Base-by-base conservation (phyloP, 2,329 filamentous ascomycete species). In the Aureobasidium sp. region DNA sequence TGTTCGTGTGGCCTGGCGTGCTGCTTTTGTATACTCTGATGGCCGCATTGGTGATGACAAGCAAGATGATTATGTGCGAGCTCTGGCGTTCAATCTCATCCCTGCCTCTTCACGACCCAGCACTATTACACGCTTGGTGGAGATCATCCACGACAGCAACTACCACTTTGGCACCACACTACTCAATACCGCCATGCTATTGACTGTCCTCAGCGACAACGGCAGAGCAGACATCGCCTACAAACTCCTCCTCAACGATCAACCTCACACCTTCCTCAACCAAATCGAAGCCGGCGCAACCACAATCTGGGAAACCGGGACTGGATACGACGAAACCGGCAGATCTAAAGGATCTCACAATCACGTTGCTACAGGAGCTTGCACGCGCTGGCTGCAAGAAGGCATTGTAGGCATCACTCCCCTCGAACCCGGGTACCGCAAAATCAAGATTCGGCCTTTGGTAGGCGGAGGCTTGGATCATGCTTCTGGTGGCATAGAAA, bases 361-460 rank as follows among this genome's bases (percentile, higher is more conserved):
- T 27, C 57, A 60, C 19, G 57, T 60, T 19, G 45, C 57, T 24
- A 31, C 22, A 2, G 57, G 57, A 6, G 57, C 57, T 11, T 47
- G 42, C 9, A 49, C 57, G 8, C 57, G 57, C 15, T 60, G 57
- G 57, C 57, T 60, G 5, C 57, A 60, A 49, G 57, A 60, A 50
- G 57, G 45, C 9, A 50, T 60, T 24, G 3, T 60, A 2, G 57
- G 57, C 6, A 60, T 60, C 44, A 50, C 57, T 17, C 57, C 57
- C n/a, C 45, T 60, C 9, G 33, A 50, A 12, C 57, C 57, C 1
- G 57, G 57, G 0, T 60, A 60, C 27, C 57, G 57, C 35, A 60
- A 60, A 27, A 50, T 60, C 35, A 49, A 33, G 27, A 40, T 60
- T 44, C 17, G 40, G 5, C 57, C 57, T 7, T 17, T 60, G 35